A percentile compares a stretch with the other conserved stretches of the same genome.
phyloP scores from a whole-genome alignment of 768 basidiomycete species.

The Phylloporus arenicola region DNA sequence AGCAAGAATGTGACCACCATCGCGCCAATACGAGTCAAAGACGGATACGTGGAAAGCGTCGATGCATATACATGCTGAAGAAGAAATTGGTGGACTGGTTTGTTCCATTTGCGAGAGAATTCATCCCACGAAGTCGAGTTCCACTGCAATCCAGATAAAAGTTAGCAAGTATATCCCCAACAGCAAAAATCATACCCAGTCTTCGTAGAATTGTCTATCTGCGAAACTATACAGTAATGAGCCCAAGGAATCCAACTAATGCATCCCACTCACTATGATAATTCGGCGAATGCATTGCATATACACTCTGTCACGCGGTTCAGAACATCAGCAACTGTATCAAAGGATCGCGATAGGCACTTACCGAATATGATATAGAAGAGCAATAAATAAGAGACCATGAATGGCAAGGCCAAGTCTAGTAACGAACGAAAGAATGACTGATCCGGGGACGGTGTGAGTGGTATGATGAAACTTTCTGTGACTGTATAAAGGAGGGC shows the following conservation, averaged over 20 bases:
- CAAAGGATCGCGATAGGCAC: background rate
- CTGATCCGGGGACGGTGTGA: slow-evolving; percentile 60
- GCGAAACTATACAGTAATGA: slow-evolving; percentile 59
- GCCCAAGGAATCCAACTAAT: background rate
- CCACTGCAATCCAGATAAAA: slow-evolving; percentile 50
- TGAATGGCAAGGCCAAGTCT: slow-evolving; percentile 88
- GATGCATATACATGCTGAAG: slow-evolving; percentile 94
- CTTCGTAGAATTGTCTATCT: slow-evolving; percentile 97
- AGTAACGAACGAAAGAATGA: slow-evolving; percentile 73
- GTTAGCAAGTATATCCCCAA: background rate
- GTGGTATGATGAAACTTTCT: slow-evolving; percentile 89
- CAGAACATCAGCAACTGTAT: slow-evolving; percentile 1
- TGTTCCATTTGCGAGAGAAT: slow-evolving; percentile 98
- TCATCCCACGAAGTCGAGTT: slow-evolving; percentile 97
- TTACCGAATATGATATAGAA: slow-evolving; percentile 84
- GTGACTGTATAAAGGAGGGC: slow-evolving; percentile 89
- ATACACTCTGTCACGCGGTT: slow-evolving; percentile 66
- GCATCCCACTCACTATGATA: slow-evolving; percentile 63
- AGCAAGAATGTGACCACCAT: slow-evolving; percentile 91
- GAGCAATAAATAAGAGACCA: slow-evolving; percentile 83
- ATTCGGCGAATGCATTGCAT: slow-evolving; percentile 92
- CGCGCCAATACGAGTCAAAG: slow-evolving; percentile 70
- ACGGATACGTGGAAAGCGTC: slow-evolving; percentile 64
- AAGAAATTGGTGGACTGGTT: slow-evolving; percentile 90
- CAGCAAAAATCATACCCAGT: slow-evolving; percentile 58